Conservation (phyloP, 345 rosid genomes). For the Eucalyptus erythrocorys region DNA sequence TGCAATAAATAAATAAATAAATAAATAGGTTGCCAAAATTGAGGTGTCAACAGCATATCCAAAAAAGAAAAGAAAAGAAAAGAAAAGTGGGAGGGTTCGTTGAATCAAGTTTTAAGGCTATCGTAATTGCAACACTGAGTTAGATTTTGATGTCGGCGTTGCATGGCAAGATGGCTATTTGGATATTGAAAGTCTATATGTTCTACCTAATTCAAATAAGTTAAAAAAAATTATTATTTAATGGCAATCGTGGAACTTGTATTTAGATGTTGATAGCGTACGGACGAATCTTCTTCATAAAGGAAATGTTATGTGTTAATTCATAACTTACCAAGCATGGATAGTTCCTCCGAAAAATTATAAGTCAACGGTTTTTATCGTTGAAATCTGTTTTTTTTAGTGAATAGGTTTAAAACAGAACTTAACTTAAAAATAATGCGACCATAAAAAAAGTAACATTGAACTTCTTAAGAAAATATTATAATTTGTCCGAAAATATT, state of each 20-base stretch:
- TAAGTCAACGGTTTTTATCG: not conserved
- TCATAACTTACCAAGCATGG: not conserved
- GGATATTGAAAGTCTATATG: rapidly evolving
- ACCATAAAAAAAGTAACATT: not conserved
- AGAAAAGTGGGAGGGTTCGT: not conserved
- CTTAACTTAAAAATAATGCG: not conserved
- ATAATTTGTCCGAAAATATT: no score
- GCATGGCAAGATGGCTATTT: not conserved
- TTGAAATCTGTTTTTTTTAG: not conserved
- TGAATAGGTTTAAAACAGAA: not conserved
- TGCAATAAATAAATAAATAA: no score
- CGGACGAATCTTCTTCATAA: not conserved
- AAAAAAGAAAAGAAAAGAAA: no score
- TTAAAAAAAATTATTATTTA: not conserved
- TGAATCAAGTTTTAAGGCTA: not conserved
- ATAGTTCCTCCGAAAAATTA: not conserved
- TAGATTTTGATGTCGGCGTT: not conserved
- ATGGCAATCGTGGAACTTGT: rapidly evolving
- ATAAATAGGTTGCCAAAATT: no score
- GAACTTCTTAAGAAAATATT: not conserved
- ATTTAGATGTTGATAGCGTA: not conserved
- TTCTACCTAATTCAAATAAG: not conserved
- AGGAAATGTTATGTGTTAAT: not conserved
- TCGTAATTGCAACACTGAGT: not conserved
- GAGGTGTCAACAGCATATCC: no score